Evolutionary conservation across 164 flowering plant genomes (phyloP), one percentile per base, ranked within the genome.

Genomic region (Magnolia sinica): DNA sequence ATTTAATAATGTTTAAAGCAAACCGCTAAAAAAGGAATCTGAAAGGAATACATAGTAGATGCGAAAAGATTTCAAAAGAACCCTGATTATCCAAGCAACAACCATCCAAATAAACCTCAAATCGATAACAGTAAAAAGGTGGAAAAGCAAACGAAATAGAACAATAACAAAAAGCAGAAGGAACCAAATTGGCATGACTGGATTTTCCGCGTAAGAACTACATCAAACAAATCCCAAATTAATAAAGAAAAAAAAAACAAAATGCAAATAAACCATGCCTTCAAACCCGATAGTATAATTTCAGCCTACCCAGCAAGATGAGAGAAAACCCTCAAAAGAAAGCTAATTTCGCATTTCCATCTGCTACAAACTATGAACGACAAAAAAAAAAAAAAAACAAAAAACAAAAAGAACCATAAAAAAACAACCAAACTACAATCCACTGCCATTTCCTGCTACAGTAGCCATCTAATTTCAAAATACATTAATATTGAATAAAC

Each of bases 31-130:
- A 52, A 52, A 52, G 59, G 59, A 52, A 52, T 52, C 10, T 52
- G 59, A 9, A 52, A 52, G 59, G 8, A 52, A 52, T 52, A 3
- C 1, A 52, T 14, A 52, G 1, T 31, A 52, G 13, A 52, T 52
- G 59, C 59, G 20, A 68, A 8, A 52, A 73, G 70, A 75, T 73
- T 79, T 65, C 65, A 74, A 76, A 79, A 72, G 65, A 79, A 76
- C 24, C 71, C 77, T 71, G 84, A 77, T 68, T 78, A 70, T 74
- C 79, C 77, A 74, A 81, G 67, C 73, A 73, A 78, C 59, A 82
- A 82, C 71, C 76, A 71, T 79, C 80, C 84, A 79, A 81, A 83
- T 64, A 58, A 77, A 78, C 74, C 78, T 64, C 81, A 76, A 75
- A 82, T 16, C 69, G 79, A 72, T 50, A 80, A 76, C 11, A 64